Conservation (phyloP, 1,139 yeast genomes). For the Candida sp. region DNA sequence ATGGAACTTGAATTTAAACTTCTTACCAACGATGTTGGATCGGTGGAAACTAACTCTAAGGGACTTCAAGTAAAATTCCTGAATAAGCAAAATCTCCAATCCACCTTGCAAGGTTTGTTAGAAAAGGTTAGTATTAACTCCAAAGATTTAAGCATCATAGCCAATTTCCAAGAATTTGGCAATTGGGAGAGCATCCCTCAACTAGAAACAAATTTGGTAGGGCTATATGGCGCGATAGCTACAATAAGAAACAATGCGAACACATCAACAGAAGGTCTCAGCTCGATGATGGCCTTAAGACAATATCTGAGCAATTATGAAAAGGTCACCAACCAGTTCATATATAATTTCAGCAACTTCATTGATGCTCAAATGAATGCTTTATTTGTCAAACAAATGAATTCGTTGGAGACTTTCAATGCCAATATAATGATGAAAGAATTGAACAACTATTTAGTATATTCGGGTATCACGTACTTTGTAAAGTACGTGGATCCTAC, state of each 20-base stretch:
- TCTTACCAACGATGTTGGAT: conserved; percentile 62
- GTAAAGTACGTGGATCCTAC: conserved; percentile 53
- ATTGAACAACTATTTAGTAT: conserved; percentile 45
- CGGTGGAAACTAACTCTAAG: conserved; percentile 72
- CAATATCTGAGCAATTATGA: conserved; percentile 68
- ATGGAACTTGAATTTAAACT: conserved; percentile 41
- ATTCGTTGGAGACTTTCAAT: conserved; percentile 20
- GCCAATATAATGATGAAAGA: conserved; percentile 24
- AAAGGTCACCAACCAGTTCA: conserved; percentile 50
- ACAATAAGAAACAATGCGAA: conserved; percentile 45
- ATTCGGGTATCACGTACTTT: conserved; percentile 63
- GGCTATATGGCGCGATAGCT: conserved; percentile 59
- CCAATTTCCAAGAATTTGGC: conserved; percentile 47
- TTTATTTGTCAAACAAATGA: conserved; percentile 29
- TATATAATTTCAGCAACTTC: conserved; percentile 44
- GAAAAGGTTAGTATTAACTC: conserved; percentile 67
- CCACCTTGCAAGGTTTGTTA: conserved; percentile 64
- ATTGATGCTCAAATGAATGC: conserved; percentile 13
- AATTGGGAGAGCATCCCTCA: conserved; percentile 38
- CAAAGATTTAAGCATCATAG: conserved; percentile 47
- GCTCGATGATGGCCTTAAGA: conserved; percentile 69
- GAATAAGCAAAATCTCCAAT: conserved; percentile 71
- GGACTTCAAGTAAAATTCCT: conserved; percentile 85
- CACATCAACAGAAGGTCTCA: conserved; percentile 45
- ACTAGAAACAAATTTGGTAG: conserved; percentile 60